Percentiles rank a stretch among this genome's conserved stretches.
Conservation (phyloP, 2,329 filamentous ascomycete genomes). For the Fusarium staphyleae region DNA sequence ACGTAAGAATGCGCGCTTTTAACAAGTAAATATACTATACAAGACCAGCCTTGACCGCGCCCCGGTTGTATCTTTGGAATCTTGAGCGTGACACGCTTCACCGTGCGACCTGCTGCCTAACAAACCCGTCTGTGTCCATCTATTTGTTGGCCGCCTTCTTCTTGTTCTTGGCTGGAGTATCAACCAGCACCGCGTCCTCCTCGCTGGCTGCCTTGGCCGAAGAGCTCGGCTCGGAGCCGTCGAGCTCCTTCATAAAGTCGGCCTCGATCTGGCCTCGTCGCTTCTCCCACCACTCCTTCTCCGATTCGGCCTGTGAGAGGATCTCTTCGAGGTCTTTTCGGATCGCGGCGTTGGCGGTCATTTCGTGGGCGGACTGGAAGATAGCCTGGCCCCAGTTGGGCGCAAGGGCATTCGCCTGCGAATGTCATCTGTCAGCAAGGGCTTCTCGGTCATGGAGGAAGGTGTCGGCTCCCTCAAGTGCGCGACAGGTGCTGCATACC, state of each 20-base stretch:
- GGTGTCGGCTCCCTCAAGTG: not conserved
- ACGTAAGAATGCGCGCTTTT: slow-evolving; percentile 2
- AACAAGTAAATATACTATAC: slow-evolving; percentile 17
- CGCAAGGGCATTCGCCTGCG: slow-evolving; percentile 85
- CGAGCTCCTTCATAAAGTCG: slow-evolving; percentile 85
- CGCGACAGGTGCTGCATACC: slow-evolving; percentile 55
- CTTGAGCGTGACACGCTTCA: not conserved
- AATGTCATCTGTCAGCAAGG: slow-evolving; percentile 6
- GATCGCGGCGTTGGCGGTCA: slow-evolving; percentile 82
- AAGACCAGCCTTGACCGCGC: slow-evolving; percentile 5
- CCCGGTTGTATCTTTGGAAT: slow-evolving; percentile 6
- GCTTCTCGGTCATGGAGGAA: not conserved
- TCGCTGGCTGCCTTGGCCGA: slow-evolving; percentile 49
- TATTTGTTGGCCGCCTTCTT: slow-evolving; percentile 65
- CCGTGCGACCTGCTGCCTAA: not conserved
- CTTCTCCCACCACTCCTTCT: slow-evolving; percentile 94
- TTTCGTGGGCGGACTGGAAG: slow-evolving; percentile 97
- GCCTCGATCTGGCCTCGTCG: slow-evolving; percentile 75
- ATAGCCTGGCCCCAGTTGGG: slow-evolving; percentile 93
- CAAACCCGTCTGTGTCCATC: not conserved
- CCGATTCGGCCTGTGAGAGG: slow-evolving; percentile 71
- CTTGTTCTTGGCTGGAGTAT: slow-evolving; percentile 63
- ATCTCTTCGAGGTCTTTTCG: slow-evolving; percentile 79
- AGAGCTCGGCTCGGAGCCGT: slow-evolving; percentile 63
- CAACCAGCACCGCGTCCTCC: slow-evolving; percentile 73